Percentiles rank a stretch among this genome's conserved stretches.
Conservation (phyloP, 2,329 filamentous ascomycete genomes). For the Calonectria naviculata region DNA sequence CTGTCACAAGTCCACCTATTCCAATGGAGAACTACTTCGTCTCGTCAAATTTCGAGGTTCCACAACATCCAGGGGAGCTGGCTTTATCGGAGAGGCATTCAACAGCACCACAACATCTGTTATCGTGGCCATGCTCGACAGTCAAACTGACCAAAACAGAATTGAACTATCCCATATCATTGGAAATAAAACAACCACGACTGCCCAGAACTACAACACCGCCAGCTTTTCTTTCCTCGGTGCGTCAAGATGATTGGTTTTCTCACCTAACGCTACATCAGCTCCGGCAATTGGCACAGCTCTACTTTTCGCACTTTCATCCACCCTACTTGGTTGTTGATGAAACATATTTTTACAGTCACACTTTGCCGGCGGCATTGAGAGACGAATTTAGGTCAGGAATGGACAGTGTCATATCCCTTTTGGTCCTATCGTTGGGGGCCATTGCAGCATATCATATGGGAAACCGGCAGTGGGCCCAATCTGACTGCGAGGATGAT, state of each 20-base stretch:
- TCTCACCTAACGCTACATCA: slow-evolving; percentile 21
- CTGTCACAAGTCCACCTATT: not conserved
- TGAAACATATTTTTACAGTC: slow-evolving; percentile 21
- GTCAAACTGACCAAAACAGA: slow-evolving; percentile 17
- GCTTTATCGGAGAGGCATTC: slow-evolving; percentile 20
- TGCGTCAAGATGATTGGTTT: slow-evolving; percentile 6
- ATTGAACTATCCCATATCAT: slow-evolving; percentile 22
- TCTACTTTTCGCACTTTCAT: slow-evolving; percentile 28
- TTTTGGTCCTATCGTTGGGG: slow-evolving; percentile 18
- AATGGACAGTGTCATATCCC: slow-evolving; percentile 7
- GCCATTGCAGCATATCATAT: slow-evolving; percentile 17
- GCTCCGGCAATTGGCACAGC: slow-evolving; percentile 13
- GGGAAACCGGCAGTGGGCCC: slow-evolving; percentile 12
- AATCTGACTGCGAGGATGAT: not conserved
- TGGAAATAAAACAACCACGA: slow-evolving; percentile 22
- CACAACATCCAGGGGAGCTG: slow-evolving; percentile 12
- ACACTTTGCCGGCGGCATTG: not conserved
- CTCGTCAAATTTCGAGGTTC: not conserved
- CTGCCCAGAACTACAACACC: slow-evolving; percentile 8
- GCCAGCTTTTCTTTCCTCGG: not conserved
- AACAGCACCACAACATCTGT: slow-evolving; percentile 24
- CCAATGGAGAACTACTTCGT: slow-evolving; percentile 16
- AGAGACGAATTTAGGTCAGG: slow-evolving; percentile 7
- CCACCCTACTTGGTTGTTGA: slow-evolving; percentile 22
- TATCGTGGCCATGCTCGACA: slow-evolving; percentile 26